Base-by-base conservation (phyloP, 2,329 filamentous ascomycete species). In the Ophiocordyceps australis region DNA sequence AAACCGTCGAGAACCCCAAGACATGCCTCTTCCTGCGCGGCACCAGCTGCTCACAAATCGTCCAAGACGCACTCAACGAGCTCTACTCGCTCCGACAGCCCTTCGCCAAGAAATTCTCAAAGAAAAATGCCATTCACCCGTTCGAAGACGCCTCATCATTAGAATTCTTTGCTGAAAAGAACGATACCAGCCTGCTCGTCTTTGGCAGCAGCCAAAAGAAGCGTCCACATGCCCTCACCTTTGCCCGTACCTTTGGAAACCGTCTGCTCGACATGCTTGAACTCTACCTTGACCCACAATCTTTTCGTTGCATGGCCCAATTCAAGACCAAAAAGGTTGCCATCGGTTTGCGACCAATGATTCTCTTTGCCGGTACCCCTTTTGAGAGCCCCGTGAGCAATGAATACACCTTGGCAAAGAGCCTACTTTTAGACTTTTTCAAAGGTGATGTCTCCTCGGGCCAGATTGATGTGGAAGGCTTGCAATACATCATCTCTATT, bases 91-190 rank as follows among this genome's bases (percentile, higher is more conserved):
- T 98, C 44, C 85, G 86, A 41, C 74, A 78, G 43, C 83, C 85
- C 3, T 65, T 86, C 33, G 74, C 75, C 35, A 76, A 91, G 52
- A 83, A 85, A 38, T 93, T 98, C 59, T 80, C 73, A 54, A 98
- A 95, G 67, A 95, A 95, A 62, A 98, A 98, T 54, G 65, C 73
- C 38, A 77, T 93, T 41, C 83, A 89, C 52, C 89, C 89, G 3
- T 98, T 98, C 52, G 86, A 94, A 51, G 83, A 91, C 48, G 59
- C 78, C 35, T 62, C 75, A 16, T 86, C 78, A 27, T 67, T 95
- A 37, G 82, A 94, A 54, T 98, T 98, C 60, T 85, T 98, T 60
- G 76, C 77, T 34, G 74, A 85, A 47, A 98, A 95, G 61, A 98
- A 98, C 55, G 89, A 98, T 50, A 74, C 80, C 42, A 78, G 74